A percentile compares a stretch with the other conserved stretches of the same genome.
These are phyloP conservation scores for Aspergillus flavus DNA, from an alignment of 2,329 filamentous ascomycete genomes.

Conservation along the genomic window DNA sequence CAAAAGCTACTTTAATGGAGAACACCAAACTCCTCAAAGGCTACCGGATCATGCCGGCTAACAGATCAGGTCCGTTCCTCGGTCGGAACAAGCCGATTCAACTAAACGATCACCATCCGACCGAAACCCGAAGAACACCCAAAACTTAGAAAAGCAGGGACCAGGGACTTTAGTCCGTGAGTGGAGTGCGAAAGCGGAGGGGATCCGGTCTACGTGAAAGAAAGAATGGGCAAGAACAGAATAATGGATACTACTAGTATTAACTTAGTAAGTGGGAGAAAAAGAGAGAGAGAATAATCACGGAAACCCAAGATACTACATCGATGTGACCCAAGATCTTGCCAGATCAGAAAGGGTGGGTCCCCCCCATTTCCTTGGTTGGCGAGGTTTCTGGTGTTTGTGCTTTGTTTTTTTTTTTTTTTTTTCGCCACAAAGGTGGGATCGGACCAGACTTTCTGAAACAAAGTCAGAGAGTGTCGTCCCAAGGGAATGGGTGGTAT, in stretches of 20 bases:
- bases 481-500: background rate
- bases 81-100: background rate
- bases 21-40: background rate
- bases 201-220: background rate
- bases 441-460: background rate
- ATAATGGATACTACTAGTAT: background rate
- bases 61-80: background rate
- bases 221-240: too few species aligned
- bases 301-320: background rate
- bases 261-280: too few species aligned
- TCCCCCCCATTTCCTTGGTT: background rate
- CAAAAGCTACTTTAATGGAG: background rate
- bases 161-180: background rate
- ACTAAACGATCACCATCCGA: background rate
- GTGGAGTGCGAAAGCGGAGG: background rate
- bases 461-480: background rate
- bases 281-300: background rate
- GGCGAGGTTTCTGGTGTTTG: background rate
- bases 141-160: background rate
- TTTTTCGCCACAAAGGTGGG: background rate
- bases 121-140: background rate
- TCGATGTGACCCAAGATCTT: constrained; percentile 4
- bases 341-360: background rate
- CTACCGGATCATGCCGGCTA: background rate
- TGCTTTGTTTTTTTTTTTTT: background rate